Evolutionary conservation across 352 stramenopile genomes (phyloP), one percentile per base, ranked within the genome.

Genomic region (Pilasporangium apinafurcum): DNA sequence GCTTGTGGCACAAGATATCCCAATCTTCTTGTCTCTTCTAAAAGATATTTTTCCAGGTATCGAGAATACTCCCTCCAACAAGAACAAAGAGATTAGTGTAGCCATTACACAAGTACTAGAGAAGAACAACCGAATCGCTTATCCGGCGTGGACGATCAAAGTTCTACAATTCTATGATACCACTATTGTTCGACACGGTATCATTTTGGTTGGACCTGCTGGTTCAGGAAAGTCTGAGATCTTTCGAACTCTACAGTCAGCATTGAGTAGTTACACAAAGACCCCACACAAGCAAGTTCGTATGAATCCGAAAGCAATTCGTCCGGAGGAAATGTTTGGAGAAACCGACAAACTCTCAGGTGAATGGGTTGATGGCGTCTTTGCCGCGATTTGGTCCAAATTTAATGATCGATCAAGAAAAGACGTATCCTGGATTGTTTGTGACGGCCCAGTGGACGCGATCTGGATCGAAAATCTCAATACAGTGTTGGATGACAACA

Each of bases 401-500:
- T 95, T 76, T 51, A 96, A 96, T 47, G 81, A 95, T 49, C 62
- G 82, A 21, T 70, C 56, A 8, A 60, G 82, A 16, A 89, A 88
- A 44, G 81, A 95, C 41, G 62, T 86, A 24, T 68, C 68, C n/a
- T 97, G 91, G 91, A 89, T 92, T 21, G 77, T 97, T 5, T 97
- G 96, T 31, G 91, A 97, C 48, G 91, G 90, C 0, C 90, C 91
- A 0, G 92, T 97, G 5, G 91, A 97, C 44, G 84, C 91, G 3
- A 69, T 97, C 16, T 97, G 91, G 91, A 97, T 97, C 43, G 91
- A 97, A 54, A 97, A 97, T 54, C 82, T 97, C 35, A 97, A 97
- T 64, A 97, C 90, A 0, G 91, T 97, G 5, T 60, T 97, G 3
- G 91, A 97, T 47, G 91, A 97, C 62, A 97, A 97, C 62, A 97